Percentiles rank a stretch among this genome's conserved stretches.
phyloP scores from a whole-genome alignment of 306 rosid genomes.

The Vigna hirtella region DNA sequence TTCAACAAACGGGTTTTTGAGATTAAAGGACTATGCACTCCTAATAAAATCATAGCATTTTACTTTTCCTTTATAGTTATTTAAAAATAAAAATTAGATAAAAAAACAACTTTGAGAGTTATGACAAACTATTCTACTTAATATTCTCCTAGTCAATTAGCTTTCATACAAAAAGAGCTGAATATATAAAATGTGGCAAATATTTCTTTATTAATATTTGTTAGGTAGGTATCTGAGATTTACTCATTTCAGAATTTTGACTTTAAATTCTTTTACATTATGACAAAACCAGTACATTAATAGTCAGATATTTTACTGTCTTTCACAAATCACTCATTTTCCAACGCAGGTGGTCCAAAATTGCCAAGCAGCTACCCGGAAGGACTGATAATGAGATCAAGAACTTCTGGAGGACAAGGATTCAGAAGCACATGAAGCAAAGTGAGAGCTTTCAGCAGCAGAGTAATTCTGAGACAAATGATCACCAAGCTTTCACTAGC shows the following conservation, averaged over 20 bases:
- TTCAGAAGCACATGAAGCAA: slow-evolving; percentile 84
- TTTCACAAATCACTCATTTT: slow-evolving; percentile 23
- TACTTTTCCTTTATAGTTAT: not conserved
- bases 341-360: slow-evolving; percentile 83
- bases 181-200: not conserved
- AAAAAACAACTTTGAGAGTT: not conserved
- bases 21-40: not conserved
- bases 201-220: too few species aligned
- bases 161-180: not conserved
- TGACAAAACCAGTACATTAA: not conserved
- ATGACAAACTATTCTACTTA: not conserved
- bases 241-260: not conserved
- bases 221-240: not conserved
- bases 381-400: slow-evolving; percentile 59
- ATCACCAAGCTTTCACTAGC: slow-evolving; percentile 54
- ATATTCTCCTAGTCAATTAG: not conserved
- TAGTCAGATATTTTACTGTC: not conserved
- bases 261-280: not conserved
- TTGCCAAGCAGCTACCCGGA: slow-evolving; percentile 80
- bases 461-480: slow-evolving; percentile 25
- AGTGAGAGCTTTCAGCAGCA: slow-evolving; percentile 51
- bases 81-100: too few species aligned
- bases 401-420: slow-evolving; percentile 89
- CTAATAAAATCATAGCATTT: not conserved
- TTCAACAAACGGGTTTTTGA: not conserved